Evolutionary conservation across 768 basidiomycete genomes (phyloP).

Genomic region (Macrolepiota albuminosa): DNA sequence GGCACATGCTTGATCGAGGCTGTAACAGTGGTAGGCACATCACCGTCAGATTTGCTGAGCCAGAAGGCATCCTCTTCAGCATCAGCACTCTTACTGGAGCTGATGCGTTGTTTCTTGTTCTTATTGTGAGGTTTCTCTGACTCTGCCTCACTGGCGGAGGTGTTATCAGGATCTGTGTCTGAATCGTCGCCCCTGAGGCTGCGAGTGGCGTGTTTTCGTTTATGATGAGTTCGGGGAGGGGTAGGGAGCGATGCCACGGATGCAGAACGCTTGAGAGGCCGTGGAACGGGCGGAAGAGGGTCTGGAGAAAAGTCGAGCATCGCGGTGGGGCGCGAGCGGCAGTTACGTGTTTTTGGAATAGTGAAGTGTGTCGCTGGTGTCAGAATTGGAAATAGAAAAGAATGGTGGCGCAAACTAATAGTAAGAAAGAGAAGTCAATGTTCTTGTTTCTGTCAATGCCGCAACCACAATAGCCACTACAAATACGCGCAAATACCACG

Average conservation of each 20-base stretch:
- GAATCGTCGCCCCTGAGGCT: constrained; percentile 37
- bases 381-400: not conserved
- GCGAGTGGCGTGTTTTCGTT: constrained; percentile 33
- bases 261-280: constrained; percentile 56
- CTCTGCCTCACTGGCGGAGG: constrained; percentile 27
- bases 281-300: constrained; percentile 26
- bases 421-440: not conserved
- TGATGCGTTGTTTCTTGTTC: constrained; percentile 37
- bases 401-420: not conserved
- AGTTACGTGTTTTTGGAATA: constrained; percentile 8
- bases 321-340: not conserved
- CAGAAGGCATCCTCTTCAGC: constrained; percentile 52
- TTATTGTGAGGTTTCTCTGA: constrained; percentile 13
- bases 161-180: constrained; percentile 35
- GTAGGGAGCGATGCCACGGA: constrained; percentile 64
- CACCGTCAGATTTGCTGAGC: constrained; percentile 26
- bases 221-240: constrained; percentile 56
- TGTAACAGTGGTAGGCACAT: constrained; percentile 6
- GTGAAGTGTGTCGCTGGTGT: not conserved
- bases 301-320: constrained; percentile 33
- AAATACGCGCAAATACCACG: not conserved
- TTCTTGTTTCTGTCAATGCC: not conserved
- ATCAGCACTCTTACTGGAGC: constrained; percentile 27
- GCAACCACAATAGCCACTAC: not conserved
- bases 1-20: constrained; percentile 14